Percentiles rank a stretch among this genome's conserved stretches.
These are phyloP conservation scores for Aspergillus bombycis DNA, from an alignment of 2,329 filamentous ascomycete species.

Conservation along the genomic window DNA sequence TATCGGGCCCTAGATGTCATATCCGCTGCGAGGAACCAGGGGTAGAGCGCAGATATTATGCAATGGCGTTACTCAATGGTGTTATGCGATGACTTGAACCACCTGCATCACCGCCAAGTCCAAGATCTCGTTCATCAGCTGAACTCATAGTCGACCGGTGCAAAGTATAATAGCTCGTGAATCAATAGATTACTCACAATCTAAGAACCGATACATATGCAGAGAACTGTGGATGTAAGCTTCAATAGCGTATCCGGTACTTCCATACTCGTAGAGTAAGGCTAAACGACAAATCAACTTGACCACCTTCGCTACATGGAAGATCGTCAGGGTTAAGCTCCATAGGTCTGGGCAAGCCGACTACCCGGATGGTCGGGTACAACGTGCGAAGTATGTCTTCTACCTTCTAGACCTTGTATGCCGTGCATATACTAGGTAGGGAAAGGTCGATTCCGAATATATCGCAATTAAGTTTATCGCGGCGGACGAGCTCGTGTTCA, in stretches of 20 bases:
- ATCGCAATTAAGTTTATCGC: neutral
- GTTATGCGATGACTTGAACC: neutral
- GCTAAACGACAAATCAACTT: neutral
- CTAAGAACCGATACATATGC: neutral
- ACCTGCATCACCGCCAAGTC: neutral
- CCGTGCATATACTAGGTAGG: neutral
- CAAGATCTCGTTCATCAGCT: neutral
- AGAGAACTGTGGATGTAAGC: neutral
- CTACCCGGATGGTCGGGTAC: neutral
- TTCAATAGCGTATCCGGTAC: neutral
- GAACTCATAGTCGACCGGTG: neutral
- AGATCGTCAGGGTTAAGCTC: neutral
- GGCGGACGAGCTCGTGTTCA: neutral
- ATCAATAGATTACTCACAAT: neutral
- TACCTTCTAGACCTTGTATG: neutral
- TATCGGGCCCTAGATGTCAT: neutral
- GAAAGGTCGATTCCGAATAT: neutral
- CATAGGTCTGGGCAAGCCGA: neutral
- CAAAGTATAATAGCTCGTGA: neutral
- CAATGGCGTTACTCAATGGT: neutral
- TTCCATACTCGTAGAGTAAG: neutral
- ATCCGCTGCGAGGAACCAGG: neutral
- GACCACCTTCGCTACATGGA: neutral
- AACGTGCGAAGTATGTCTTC: neutral
- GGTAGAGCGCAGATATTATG: neutral